These are phyloP conservation scores for Aspergillus vadensis DNA, from an alignment of 2,329 filamentous ascomycete species.

Conservation along the genomic window DNA sequence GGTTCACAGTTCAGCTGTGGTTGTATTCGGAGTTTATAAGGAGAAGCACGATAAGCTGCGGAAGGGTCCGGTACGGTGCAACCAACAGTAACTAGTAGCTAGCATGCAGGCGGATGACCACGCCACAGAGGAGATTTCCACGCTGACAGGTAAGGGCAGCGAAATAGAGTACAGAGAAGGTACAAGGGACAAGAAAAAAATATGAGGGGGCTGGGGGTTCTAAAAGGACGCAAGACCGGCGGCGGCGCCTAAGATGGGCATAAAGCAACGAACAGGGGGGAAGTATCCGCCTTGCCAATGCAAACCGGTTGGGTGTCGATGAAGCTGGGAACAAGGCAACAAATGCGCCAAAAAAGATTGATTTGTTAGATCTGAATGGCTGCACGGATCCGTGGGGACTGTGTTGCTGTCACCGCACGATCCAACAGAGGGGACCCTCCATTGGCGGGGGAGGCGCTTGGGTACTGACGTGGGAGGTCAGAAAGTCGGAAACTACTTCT, in stretches of 20 bases:
- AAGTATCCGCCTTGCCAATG: conserved; percentile 11
- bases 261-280: conserved; percentile 28
- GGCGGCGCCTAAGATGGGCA: conserved; percentile 24
- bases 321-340: conserved; percentile 23
- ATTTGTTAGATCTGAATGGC: conserved; percentile 18
- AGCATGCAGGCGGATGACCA: conserved; percentile 14
- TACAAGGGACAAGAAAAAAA: background rate
- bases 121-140: conserved; percentile 15
- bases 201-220: conserved; percentile 22
- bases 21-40: conserved; percentile 2
- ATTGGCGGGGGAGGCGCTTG: conserved; percentile 18
- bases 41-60: conserved; percentile 1
- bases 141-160: conserved; percentile 8
- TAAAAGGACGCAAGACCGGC: conserved; percentile 14
- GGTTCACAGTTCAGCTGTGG: conserved; percentile 16
- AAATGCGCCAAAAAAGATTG: conserved; percentile 6
- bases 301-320: conserved; percentile 23
- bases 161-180: conserved; percentile 2
- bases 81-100: conserved; percentile 1
- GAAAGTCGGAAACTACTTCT: background rate
- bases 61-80: conserved; percentile 5
- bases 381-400: conserved; percentile 25
- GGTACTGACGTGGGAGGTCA: conserved; percentile 9
- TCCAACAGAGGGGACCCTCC: conserved; percentile 9
- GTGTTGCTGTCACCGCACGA: conserved; percentile 16